phyloP scores from a whole-genome alignment of 78 protist species.

The Dictyostelium firmibasis region DNA sequence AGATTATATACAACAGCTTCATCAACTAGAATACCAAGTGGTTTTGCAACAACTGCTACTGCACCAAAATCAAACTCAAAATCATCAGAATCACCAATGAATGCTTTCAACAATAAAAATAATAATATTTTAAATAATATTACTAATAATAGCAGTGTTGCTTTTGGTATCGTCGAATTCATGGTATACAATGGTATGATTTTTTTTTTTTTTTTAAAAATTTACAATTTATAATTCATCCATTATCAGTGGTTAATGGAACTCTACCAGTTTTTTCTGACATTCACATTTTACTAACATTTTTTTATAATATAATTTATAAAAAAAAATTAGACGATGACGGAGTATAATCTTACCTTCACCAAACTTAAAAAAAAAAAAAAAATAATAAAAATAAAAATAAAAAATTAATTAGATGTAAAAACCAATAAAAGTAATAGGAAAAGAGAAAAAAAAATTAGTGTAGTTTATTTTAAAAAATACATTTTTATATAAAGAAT shows the following conservation, averaged over 20 bases:
- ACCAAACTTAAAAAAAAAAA: neutral
- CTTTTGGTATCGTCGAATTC: neutral
- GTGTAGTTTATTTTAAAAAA: too few relatives aligned
- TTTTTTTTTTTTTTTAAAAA: neutral
- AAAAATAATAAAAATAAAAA: neutral
- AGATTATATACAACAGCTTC: neutral
- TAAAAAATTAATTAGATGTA: neutral
- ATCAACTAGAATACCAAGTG: neutral
- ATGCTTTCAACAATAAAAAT: neutral
- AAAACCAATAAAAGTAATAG: neutral
- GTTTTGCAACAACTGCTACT: conserved; percentile 3
- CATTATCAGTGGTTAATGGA: too few relatives aligned
- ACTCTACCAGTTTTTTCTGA: too few relatives aligned
- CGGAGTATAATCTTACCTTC: conserved; percentile 11
- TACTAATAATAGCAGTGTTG: neutral
- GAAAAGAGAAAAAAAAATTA: neutral
- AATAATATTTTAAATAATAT: neutral
- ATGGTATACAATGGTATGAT: neutral
- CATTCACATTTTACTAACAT: too few relatives aligned
- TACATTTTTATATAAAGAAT: neutral
- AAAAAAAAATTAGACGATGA: neutral
- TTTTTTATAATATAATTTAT: too few relatives aligned
- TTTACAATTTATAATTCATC: too few relatives aligned
- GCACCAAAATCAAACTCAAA: neutral
- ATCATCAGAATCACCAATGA: neutral